A percentile compares a stretch with the other conserved stretches of the same genome.
These are phyloP conservation scores for Prunus mongolica DNA, from an alignment of 306 rosid genomes.

Conservation along the genomic window DNA sequence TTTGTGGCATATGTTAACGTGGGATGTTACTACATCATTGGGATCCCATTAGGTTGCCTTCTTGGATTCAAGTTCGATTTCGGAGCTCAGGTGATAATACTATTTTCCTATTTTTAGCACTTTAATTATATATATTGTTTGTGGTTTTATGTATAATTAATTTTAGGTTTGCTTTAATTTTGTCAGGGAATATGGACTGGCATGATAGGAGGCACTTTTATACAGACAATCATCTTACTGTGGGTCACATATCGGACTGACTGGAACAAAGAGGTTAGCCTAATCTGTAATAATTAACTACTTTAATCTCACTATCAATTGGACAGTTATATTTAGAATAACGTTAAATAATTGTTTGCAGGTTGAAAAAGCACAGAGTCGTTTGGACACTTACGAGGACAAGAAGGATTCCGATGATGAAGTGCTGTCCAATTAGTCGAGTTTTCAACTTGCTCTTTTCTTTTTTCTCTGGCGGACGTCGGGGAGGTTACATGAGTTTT, in stretches of 20 bases:
- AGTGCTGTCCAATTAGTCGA: background rate
- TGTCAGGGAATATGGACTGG: constrained; percentile 49
- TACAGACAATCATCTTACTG: constrained; percentile 39
- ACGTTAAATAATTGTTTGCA: background rate
- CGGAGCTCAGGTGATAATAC: constrained; percentile 29
- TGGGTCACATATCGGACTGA: constrained; percentile 41
- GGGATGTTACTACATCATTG: constrained; percentile 45
- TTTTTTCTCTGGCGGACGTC: too few species aligned
- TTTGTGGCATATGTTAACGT: constrained; percentile 53
- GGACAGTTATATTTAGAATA: background rate
- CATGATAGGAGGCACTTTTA: constrained; percentile 46
- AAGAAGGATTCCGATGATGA: background rate
- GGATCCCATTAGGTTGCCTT: constrained; percentile 38
- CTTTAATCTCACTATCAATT: background rate
- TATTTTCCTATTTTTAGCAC: background rate
- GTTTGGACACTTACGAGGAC: constrained; percentile 31
- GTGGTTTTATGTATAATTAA: background rate
- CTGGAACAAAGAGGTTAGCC: constrained; percentile 34
- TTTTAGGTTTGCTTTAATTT: background rate
- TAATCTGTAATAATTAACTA: background rate
- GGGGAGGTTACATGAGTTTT: too few species aligned
- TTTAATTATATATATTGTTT: background rate
- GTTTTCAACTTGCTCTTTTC: too few species aligned
- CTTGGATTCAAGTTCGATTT: constrained; percentile 49
- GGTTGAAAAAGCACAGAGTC: constrained; percentile 29